Evolutionary conservation across 1,284 basidiomycete genomes (phyloP), one percentile per base, ranked within the genome.

Genomic region (Ustilago curta): DNA sequence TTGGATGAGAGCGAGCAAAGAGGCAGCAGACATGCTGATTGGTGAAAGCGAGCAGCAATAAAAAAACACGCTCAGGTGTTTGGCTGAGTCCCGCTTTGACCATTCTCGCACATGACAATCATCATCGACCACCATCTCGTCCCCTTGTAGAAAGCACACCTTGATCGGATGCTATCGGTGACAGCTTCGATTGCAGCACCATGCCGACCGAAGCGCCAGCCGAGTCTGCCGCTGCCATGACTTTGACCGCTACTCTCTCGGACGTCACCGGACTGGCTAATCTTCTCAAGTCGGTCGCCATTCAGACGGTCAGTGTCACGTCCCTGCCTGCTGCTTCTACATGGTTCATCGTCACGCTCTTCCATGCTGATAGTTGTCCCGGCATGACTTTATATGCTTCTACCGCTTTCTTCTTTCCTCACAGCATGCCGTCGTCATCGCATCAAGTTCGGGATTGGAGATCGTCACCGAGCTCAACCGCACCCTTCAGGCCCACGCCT

Each of bases 401-500:
- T 27, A 7, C 25, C 45, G 25, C 43, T 25, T 25, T 19, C 16
- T 25, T 23, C 21, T 6, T 49, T 49, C 23, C 25, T n/a, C 8
- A 48, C 47, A 48, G 47, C 70, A 76, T 47, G 94, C 92, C n/a
- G 91, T 90, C 1, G 87, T 96, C 55, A 90, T 89, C 8, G 88
- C 94, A 14, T 89, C 90, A 21, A 86, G 88, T 42, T 87, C 88
- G 32, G 94, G 93, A 1, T 86, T 97, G 68, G 89, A 90, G n/a
- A 89, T 96, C 31, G 89, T 90, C n/a, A 93, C 94, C 11, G 93
- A 97, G 86, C 93, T 95, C 82, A 90, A 92, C 5, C 89, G 91
- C 49, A 90, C 91, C 1, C 86, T 95, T 8, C 87, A 91, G 49
- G 94, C 91, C 39, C 92, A 91, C 8, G 93, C 94, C n/a, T 97